Evolutionary conservation across 192 early-diverging fungal genomes (phyloP).

Genomic region (Backusella psychrophila): DNA sequence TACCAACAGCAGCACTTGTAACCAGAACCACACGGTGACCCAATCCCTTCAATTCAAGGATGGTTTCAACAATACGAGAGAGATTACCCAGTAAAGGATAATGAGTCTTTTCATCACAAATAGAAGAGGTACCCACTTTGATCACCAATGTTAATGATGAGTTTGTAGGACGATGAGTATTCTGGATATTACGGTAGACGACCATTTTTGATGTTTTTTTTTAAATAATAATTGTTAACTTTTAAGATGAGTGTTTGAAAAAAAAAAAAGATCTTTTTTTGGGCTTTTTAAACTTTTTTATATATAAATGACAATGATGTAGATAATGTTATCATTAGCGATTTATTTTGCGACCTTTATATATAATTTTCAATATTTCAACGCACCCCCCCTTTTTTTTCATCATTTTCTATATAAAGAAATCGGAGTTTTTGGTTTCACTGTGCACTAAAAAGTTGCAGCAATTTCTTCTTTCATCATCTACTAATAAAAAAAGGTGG

Average conservation of each 20-base stretch:
- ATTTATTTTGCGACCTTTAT: background rate
- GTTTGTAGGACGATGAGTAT: conserved; percentile 28
- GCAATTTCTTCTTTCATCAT: background rate
- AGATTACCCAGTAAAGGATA: conserved; percentile 85
- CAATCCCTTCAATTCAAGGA: conserved; percentile 70
- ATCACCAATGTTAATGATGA: conserved; percentile 74
- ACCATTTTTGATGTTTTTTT: conserved; percentile 6
- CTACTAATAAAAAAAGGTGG: background rate
- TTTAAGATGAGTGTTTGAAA: background rate
- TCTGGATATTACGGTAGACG: conserved; percentile 29
- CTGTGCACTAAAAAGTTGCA: background rate
- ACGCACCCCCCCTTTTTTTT: background rate
- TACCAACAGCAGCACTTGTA: conserved; percentile 88
- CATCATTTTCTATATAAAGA: background rate
- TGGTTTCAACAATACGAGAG: conserved; percentile 90
- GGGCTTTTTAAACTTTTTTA: conserved; percentile 4
- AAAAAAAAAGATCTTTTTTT: background rate
- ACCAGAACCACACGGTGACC: conserved; percentile 91
- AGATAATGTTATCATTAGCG: background rate
- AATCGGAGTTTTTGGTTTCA: background rate
- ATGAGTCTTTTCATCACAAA: conserved; percentile 91
- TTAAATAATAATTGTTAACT: background rate
- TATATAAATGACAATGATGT: background rate
- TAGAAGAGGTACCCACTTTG: conserved; percentile 94
- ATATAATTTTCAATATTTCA: background rate